Conservation (phyloP, 208 protist species). For the Tritrichomonas musculus region DNA sequence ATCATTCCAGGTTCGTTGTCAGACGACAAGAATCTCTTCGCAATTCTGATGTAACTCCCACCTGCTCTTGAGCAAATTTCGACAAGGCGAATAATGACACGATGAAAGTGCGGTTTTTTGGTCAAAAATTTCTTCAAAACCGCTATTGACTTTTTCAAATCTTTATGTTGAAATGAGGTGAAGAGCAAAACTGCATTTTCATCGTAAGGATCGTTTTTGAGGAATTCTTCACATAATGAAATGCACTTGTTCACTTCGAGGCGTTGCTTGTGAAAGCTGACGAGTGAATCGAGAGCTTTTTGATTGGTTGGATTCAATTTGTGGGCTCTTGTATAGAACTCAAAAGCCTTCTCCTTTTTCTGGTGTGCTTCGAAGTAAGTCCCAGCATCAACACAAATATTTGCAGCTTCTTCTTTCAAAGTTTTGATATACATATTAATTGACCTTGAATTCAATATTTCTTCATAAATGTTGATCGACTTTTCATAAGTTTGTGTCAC, state of each 20-base stretch:
- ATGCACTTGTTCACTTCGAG: background rate
- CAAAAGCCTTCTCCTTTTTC: background rate
- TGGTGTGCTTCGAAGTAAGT: background rate
- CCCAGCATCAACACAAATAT: background rate
- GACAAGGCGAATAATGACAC: background rate
- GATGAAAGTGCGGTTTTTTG: too few relatives aligned
- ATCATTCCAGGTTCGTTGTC: background rate
- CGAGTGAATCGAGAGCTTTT: background rate
- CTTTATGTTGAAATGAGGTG: too few relatives aligned
- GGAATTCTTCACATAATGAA: background rate
- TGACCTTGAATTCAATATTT: background rate
- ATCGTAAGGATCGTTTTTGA: background rate
- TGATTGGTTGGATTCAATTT: background rate
- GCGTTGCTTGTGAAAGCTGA: background rate
- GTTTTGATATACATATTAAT: background rate
- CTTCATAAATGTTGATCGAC: background rate
- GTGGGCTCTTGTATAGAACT: background rate
- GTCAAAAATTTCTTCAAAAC: too few relatives aligned
- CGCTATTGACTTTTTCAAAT: too few relatives aligned
- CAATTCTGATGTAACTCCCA: background rate
- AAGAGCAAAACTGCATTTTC: too few relatives aligned
- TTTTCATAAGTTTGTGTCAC: background rate
- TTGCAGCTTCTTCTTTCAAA: background rate
- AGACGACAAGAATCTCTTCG: background rate
- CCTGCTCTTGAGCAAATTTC: background rate